Percentiles rank a stretch among this genome's conserved stretches.
These are phyloP conservation scores for Coriolopsis trogii DNA, from an alignment of 1,284 basidiomycete species.

Conservation along the genomic window DNA sequence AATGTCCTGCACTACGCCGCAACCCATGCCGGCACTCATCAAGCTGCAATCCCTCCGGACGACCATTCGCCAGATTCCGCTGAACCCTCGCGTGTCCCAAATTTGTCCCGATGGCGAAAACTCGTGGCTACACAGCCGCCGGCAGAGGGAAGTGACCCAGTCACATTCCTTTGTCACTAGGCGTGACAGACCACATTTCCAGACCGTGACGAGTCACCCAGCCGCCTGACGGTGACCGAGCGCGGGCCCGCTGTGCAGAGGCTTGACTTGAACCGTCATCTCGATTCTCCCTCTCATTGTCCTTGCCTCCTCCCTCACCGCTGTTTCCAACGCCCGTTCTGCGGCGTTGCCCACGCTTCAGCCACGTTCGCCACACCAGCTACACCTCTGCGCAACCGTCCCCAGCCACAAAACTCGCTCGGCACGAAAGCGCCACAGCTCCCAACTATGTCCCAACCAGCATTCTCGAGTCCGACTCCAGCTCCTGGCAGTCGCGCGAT, in stretches of 20 bases:
- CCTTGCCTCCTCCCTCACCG: not conserved
- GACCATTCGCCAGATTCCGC: not conserved
- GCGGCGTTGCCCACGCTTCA: conserved; percentile 10
- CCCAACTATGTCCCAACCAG: conserved; percentile 37
- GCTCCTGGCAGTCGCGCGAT: conserved; percentile 53
- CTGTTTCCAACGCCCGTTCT: conserved; percentile 5
- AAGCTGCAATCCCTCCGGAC: not conserved
- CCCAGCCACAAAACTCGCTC: conserved; percentile 16
- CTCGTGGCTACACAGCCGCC: conserved; percentile 26
- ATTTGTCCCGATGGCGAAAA: conserved; percentile 26
- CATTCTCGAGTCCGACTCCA: conserved; percentile 54
- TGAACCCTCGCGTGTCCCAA: conserved; percentile 17
- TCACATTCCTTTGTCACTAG: conserved; percentile 13
- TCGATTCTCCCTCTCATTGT: conserved; percentile 11
- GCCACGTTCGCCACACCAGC: conserved; percentile 17
- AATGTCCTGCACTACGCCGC: not conserved
- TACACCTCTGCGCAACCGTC: conserved; percentile 20
- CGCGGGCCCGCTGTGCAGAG: conserved; percentile 17
- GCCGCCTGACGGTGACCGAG: conserved; percentile 5
- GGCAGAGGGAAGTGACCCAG: conserved; percentile 4
- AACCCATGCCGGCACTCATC: not conserved
- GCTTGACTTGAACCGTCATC: conserved; percentile 25
- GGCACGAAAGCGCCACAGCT: conserved; percentile 19
- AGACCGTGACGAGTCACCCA: conserved; percentile 15
- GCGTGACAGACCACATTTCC: conserved; percentile 6